A percentile compares a stretch with the other conserved stretches of the same genome.
phyloP scores from a whole-genome alignment of 768 basidiomycete genomes.

The Kwoniella botswanensis region DNA sequence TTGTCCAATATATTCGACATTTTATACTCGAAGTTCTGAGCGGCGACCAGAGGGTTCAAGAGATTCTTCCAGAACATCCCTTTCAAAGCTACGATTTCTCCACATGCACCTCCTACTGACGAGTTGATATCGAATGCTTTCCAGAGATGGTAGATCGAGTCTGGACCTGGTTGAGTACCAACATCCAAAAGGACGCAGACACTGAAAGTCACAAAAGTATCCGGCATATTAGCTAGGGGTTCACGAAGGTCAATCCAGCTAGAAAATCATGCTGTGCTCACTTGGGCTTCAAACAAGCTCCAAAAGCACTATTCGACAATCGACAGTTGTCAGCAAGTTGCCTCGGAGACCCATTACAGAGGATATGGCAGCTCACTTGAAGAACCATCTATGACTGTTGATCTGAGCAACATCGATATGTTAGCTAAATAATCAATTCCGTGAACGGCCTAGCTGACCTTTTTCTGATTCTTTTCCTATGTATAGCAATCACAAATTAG shows the following conservation, averaged over 20 bases:
- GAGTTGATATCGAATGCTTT: conserved; percentile 74
- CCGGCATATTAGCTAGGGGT: conserved; percentile 6
- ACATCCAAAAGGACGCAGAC: conserved; percentile 92
- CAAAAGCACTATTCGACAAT: conserved; percentile 45
- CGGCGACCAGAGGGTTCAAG: conserved; percentile 84
- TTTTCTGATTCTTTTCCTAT: conserved; percentile 74
- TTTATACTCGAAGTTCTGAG: conserved; percentile 96
- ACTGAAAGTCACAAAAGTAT: conserved; percentile 66
- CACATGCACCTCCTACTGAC: conserved; percentile 93
- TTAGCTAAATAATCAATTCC: conserved; percentile 12
- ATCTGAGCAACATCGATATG: conserved; percentile 62
- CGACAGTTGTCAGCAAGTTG: background rate
- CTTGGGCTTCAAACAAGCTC: conserved; percentile 50
- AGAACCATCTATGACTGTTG: conserved; percentile 91
- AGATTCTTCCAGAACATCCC: conserved; percentile 82
- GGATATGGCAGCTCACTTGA: conserved; percentile 63
- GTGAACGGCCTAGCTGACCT: conserved; percentile 24
- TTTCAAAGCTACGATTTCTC: conserved; percentile 93
- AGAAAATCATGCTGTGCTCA: conserved; percentile 61
- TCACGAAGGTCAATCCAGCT: conserved; percentile 61
- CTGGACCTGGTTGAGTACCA: conserved; percentile 85
- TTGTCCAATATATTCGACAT: conserved; percentile 85
- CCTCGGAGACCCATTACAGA: background rate
- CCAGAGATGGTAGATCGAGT: conserved; percentile 92
- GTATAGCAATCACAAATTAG: background rate